Base-by-base conservation (phyloP, 2,329 filamentous ascomycete species). In the Cadophora sp. region DNA sequence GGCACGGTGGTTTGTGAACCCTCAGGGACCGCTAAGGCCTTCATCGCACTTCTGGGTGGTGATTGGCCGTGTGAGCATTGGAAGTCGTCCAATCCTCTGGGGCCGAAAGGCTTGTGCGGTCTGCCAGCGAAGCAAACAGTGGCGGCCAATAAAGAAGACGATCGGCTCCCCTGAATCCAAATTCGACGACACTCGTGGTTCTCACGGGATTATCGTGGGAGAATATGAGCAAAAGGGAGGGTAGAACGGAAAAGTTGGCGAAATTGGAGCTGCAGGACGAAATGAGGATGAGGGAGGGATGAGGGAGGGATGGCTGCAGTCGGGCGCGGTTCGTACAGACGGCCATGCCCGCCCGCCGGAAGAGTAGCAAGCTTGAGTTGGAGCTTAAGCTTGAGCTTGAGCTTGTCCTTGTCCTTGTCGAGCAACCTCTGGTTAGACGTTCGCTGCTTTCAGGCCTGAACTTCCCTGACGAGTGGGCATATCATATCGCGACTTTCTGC, bases 91-190 rank as follows among this genome's bases (percentile, higher is more conserved):
- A 72, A 72, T 72, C 46, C 60, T 37, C 61, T 27, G 29, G 43
- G n/a, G 61, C 12, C 4, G 43, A 63, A 50, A 50, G 43, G 61
- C 46, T 63, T 63, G 34, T 8, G 1, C 67, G 62, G 60, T 67
- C 62, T 65, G 67, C 67, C 69, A 71, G 63, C 62, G 61, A 48
- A 69, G 67, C 63, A 56, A 53, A 62, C 16, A 59, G 26, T 31
- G 22, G 40, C 48, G 65, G 66, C 69, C 67, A 71, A 72, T 73
- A 2, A 43, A 26, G 34, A 19, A 24, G 50, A 40, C 19, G 26
- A 65, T 65, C 55, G 40, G 12, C 68, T 66, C 66, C 60, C 70
- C 69, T 68, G 29, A 62, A 48, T 62, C 43, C n/a, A 50, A 58
- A 60, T 60, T 27, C 37, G 53, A 53, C 53, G 48, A 62, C 48